A percentile compares a stretch with the other conserved stretches of the same genome.
phyloP scores from a whole-genome alignment of 345 rosid genomes.

The Sonneratia caseolaris region DNA sequence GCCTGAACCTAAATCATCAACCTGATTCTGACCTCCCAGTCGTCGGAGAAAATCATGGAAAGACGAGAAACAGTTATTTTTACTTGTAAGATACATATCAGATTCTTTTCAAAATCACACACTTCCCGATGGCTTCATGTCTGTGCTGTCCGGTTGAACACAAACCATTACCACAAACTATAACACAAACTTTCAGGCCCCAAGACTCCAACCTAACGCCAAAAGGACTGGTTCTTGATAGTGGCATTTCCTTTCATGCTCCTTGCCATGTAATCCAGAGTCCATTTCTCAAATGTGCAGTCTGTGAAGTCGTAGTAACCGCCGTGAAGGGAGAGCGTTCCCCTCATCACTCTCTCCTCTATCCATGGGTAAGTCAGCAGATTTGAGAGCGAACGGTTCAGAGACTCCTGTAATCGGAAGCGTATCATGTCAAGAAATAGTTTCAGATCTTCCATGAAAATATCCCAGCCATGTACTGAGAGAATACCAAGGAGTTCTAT shows the following conservation, averaged over 20 bases:
- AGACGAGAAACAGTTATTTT: background rate
- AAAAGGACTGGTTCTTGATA: slow-evolving; percentile 46
- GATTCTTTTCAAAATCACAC: background rate
- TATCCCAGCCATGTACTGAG: background rate
- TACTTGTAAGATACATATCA: background rate
- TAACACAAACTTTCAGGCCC: background rate
- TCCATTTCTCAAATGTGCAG: slow-evolving; percentile 96
- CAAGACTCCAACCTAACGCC: slow-evolving; percentile 24
- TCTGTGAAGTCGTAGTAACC: slow-evolving; percentile 78
- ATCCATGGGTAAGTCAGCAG: slow-evolving; percentile 93
- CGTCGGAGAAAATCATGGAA: background rate
- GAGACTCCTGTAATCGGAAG: slow-evolving; percentile 45
- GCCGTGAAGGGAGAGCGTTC: slow-evolving; percentile 62
- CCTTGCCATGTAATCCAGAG: slow-evolving; percentile 53
- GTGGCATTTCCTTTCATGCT: slow-evolving; percentile 27
- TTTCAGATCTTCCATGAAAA: background rate
- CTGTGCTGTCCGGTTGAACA: background rate
- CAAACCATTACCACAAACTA: background rate
- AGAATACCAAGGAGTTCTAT: background rate
- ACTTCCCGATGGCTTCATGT: background rate
- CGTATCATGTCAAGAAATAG: background rate
- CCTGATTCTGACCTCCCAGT: background rate
- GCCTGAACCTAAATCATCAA: background rate
- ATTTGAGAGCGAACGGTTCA: slow-evolving; percentile 56
- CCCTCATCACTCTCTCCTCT: slow-evolving; percentile 61